A percentile compares a stretch with the other conserved stretches of the same genome.
Evolutionary conservation across 2,329 filamentous ascomycete species (phyloP).

Genomic region (Leptographium galeiforme): DNA sequence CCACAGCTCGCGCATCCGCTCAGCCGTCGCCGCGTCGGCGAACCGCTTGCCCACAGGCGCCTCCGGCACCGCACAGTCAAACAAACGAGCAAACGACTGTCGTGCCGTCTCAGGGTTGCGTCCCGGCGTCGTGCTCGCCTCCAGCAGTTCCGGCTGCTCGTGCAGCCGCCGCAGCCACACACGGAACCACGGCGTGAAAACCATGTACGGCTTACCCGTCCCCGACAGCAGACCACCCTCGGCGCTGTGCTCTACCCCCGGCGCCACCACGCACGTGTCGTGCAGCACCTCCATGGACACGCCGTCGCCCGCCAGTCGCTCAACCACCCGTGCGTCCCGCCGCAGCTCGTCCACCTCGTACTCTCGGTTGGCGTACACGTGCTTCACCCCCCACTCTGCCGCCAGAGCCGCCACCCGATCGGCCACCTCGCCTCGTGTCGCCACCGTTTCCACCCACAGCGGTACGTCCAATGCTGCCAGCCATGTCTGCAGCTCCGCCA

Average conservation of each 20-base stretch:
- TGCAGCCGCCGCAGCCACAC: slow-evolving; percentile 65
- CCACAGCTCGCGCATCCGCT: slow-evolving; percentile 47
- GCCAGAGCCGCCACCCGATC: slow-evolving; percentile 50
- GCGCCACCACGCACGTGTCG: slow-evolving; percentile 46
- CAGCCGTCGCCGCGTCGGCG: slow-evolving; percentile 37
- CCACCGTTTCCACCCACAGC: slow-evolving; percentile 59
- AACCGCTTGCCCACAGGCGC: slow-evolving; percentile 52
- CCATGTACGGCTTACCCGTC: slow-evolving; percentile 64
- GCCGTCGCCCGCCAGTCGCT: neutral
- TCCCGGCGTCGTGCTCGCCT: neutral
- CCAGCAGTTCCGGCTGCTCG: slow-evolving; percentile 47
- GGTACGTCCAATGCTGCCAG: slow-evolving; percentile 63
- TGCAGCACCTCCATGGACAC: neutral
- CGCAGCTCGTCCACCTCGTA: slow-evolving; percentile 84
- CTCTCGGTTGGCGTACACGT: slow-evolving; percentile 73
- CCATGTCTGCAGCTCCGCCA: slow-evolving; percentile 52
- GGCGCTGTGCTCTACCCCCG: slow-evolving; percentile 46
- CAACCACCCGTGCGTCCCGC: neutral
- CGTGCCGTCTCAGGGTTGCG: neutral
- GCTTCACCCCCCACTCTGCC: slow-evolving; percentile 57
- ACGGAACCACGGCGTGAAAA: slow-evolving; percentile 73
- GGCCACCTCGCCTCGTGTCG: slow-evolving; percentile 49
- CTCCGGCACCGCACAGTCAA: slow-evolving; percentile 45
- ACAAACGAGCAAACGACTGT: slow-evolving; percentile 28
- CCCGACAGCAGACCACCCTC: slow-evolving; percentile 24